Evolutionary conservation across 768 basidiomycete species (phyloP), one percentile per base, ranked within the genome.

Genomic region (Pleurotus eryngii): DNA sequence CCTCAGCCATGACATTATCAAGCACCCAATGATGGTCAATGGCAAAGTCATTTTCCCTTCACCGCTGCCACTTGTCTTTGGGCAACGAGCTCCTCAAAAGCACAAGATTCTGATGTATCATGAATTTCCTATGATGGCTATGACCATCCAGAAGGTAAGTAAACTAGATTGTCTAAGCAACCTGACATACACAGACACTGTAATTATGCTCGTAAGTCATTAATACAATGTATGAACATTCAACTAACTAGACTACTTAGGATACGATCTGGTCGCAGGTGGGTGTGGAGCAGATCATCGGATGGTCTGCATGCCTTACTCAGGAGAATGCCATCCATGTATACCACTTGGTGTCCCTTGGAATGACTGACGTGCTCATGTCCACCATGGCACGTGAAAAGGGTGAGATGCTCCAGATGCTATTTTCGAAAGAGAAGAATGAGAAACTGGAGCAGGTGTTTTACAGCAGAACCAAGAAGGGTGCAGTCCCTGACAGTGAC

Each of bases 301-400:
- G 59, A 3, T 17, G 59, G 0, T n/a, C 39, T 8, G 39, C 49
- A 5, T 49, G 50, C 5, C 27, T 60, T 3, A 57, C 57, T n/a
- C 59, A 60, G 20, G 20, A 38, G 4, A 53, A 57, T 7, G 20
- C 26, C 8, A 57, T 60, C 26, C 38, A 50, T 30, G 35, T 60
- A 4, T 60, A 60, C 39, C 39, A 46, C 14, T 15, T 60, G 1
- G 18, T 58, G n/a, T 50, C 59, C 8, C 5, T 54, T 1, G 26
- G 40, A 0, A 58, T 57, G 0, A 58, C 59, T 6, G 59, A 60
- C 26, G 57, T 58, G 0, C 6, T 53, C 5, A 61, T 59, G 58
- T 15, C 45, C 5, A 11, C 24, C 4, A 46, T 49, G 5, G 58
- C 58, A 3, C n/a, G 30, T 0, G 24, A 37, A 11, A 59, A 59